Evolutionary conservation across 306 rosid species (phyloP).

Genomic region (Prinsepia uniflora): DNA sequence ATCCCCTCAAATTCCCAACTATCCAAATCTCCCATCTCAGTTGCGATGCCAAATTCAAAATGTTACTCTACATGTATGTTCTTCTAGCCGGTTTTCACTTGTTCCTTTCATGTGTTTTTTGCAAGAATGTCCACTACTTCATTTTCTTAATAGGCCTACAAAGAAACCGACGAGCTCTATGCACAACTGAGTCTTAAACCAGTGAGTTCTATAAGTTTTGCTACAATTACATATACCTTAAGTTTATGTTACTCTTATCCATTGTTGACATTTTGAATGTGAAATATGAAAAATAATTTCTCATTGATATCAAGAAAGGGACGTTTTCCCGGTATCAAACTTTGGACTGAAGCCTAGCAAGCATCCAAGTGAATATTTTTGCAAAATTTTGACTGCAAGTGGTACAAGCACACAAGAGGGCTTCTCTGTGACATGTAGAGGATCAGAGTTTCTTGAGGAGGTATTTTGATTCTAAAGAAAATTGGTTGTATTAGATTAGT

Average conservation of each 20-base stretch:
- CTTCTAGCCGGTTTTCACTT: background rate
- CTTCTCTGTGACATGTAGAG: conserved; percentile 87
- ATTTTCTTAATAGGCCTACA: conserved; percentile 68
- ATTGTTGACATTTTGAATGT: background rate
- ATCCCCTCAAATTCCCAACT: conserved; percentile 89
- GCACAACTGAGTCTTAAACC: conserved; percentile 98
- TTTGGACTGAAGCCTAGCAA: conserved; percentile 74
- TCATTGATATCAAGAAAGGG: conserved; percentile 60
- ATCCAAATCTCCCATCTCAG: conserved; percentile 83
- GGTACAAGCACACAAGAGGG: conserved; percentile 96
- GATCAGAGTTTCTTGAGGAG: no score
- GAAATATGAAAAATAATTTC: background rate
- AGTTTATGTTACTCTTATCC: background rate
- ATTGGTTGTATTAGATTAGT: no score
- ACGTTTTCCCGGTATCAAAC: conserved; percentile 77
- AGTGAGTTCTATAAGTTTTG: conserved; percentile 71
- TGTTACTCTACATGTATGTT: conserved; percentile 76
- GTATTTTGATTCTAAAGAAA: no score
- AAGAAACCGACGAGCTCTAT: conserved; percentile 89
- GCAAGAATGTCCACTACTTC: background rate
- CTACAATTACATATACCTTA: conserved; percentile 4
- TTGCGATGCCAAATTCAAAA: conserved; percentile 85
- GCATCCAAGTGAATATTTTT: conserved; percentile 91
- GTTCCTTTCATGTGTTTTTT: background rate
- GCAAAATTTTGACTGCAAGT: conserved; percentile 95